A percentile compares a stretch with the other conserved stretches of the same genome.
Conservation (phyloP, 148 eudicot genomes). For the Cornus suecica region DNA sequence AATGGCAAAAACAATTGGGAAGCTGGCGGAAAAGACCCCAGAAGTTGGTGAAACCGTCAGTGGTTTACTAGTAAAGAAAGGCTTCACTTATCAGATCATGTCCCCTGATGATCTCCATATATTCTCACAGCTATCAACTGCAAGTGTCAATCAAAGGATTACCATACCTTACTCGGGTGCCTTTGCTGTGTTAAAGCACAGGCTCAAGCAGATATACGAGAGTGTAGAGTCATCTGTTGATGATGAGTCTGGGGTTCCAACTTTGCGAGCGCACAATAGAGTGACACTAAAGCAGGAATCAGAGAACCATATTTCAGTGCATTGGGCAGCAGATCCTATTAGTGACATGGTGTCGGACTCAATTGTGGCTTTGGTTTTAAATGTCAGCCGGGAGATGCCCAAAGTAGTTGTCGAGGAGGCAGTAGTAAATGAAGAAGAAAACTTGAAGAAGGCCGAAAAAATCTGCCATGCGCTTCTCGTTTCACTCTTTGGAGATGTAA, state of each 20-base stretch:
- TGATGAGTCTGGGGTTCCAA: conserved; percentile 58
- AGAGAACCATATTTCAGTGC: conserved; percentile 75
- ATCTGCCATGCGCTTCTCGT: conserved; percentile 65
- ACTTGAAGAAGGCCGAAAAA: conserved; percentile 65
- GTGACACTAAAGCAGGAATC: conserved; percentile 81
- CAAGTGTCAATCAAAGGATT: conserved; percentile 72
- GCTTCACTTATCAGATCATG: conserved; percentile 93
- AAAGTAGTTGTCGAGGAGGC: conserved; percentile 70
- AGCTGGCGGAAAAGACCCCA: conserved; percentile 78
- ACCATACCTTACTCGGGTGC: conserved; percentile 90
- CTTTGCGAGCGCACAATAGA: conserved; percentile 59
- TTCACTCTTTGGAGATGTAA: conserved; percentile 83
- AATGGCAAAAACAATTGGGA: conserved; percentile 87
- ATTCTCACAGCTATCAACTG: conserved; percentile 86
- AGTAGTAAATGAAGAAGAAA: conserved; percentile 49
- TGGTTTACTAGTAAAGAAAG: conserved; percentile 85
- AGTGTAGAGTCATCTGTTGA: conserved; percentile 65
- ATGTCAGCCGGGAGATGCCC: conserved; percentile 82
- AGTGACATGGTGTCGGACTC: conserved; percentile 98
- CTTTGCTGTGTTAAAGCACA: conserved; percentile 68
- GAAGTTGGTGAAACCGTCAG: conserved; percentile 64
- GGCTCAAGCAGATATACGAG: conserved; percentile 83
- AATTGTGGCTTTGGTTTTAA: conserved; percentile 75
- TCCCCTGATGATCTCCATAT: conserved; percentile 88
- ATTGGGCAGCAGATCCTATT: conserved; percentile 85